Base-by-base conservation (phyloP, 352 stramenopile species). In the Phytophthora capsici region DNA sequence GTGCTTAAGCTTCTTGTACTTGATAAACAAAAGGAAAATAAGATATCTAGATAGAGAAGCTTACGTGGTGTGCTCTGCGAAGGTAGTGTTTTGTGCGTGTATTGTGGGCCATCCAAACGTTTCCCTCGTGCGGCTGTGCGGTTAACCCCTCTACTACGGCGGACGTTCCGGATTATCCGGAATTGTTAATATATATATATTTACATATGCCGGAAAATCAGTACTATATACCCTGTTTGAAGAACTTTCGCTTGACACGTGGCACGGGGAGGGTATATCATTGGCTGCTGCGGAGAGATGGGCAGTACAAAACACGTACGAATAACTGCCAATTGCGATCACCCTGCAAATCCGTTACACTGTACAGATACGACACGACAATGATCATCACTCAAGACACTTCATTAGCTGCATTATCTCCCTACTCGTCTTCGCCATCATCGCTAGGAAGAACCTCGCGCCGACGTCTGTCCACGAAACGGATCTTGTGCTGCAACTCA, bases 401-500 rank as follows among this genome's bases (percentile, higher is more conserved):
- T 41, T 26, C 43, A 36, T 52, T 28, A 0, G 0, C 25, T 52
- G 5, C 17, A 20, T 28, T 14, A 5, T 41, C 10, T n/a, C n/a
- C n/a, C n/a, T n/a, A 54, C 17, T 55, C 13, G 2, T 9, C 32
- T 30, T 47, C 28, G 2, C 14, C 45, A 7, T 2, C 25, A n/a
- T 65, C 28, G 12, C 17, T 28, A 44, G 2, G 32, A 28, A 28
- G 20, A 50, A 14, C 25, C 51, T 47, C n/a, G 46, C 32, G 6
- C 45, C 56, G n/a, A 22, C 34, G 49, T 36, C 51, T 61, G 9
- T 36, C 44, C 1, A 67, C 45, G 10, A 69, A 63, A 16, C 53
- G 16, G 1, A 63, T 59, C n/a, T 69, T 69, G 44, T 61, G 26
- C 3, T 65, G 56, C 4, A 66, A 10, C 1, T 69, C 25, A 1